Percentiles rank a stretch among this genome's conserved stretches.
phyloP scores from a whole-genome alignment of 352 stramenopile genomes.

The Ophiocytium majus region DNA sequence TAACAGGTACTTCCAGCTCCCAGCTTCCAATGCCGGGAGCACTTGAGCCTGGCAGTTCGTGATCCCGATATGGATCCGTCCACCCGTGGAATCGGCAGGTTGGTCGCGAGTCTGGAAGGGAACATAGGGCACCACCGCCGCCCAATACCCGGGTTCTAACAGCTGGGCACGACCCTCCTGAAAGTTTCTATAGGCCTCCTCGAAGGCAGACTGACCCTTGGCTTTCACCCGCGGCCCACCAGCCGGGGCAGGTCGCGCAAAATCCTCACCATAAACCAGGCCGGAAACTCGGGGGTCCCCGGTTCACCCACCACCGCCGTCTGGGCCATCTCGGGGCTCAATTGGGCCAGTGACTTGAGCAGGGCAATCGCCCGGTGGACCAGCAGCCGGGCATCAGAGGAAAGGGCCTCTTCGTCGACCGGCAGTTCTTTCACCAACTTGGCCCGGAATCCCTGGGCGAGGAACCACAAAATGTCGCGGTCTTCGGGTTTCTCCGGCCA shows the following conservation, averaged over 20 bases:
- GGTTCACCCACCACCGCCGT: not conserved
- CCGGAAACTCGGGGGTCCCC: not conserved
- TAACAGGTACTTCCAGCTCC: too few relatives aligned
- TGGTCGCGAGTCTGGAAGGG: not conserved
- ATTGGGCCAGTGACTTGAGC: not conserved
- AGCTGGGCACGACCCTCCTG: not conserved
- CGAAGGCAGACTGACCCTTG: not conserved
- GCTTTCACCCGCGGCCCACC: not conserved
- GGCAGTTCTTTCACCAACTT: not conserved
- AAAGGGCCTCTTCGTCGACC: not conserved
- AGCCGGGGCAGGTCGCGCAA: conserved; percentile 8
- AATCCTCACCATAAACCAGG: not conserved
- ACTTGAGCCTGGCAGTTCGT: too few relatives aligned
- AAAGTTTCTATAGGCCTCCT: not conserved
- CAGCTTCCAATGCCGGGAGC: too few relatives aligned
- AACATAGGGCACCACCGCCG: not conserved
- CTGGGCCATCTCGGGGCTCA: not conserved
- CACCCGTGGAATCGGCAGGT: not conserved
- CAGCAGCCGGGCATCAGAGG: not conserved
- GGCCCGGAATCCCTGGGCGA: not conserved
- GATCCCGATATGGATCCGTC: not conserved
- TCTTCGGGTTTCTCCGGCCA: conserved; percentile 9
- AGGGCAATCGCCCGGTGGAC: not conserved
- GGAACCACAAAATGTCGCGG: not conserved
- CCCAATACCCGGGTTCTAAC: not conserved